phyloP scores from a whole-genome alignment of 257 asterid species.

The Solanum lignicaule region DNA sequence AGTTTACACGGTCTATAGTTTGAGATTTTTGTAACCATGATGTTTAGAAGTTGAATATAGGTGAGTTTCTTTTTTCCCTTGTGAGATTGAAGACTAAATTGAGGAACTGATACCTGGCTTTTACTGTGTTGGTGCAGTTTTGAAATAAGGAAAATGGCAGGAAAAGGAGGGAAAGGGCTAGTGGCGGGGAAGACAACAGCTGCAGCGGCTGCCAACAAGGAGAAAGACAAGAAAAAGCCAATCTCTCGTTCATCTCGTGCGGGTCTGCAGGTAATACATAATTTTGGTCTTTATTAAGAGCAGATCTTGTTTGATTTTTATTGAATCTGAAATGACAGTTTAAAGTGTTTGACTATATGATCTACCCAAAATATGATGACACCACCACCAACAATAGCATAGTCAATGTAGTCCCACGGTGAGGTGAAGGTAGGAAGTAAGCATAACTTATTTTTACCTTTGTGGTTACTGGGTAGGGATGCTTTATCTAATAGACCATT shows the following conservation, averaged over 20 bases:
- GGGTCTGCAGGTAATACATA: constrained; percentile 57
- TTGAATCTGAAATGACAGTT: background rate
- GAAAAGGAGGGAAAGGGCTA: constrained; percentile 96
- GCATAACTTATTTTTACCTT: too few species aligned
- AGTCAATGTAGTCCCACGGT: background rate
- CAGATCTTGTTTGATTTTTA: background rate
- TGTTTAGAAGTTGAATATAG: background rate
- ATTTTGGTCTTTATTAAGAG: background rate
- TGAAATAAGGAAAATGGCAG: constrained; percentile 47
- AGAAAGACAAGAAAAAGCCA: constrained; percentile 74
- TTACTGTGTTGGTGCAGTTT: background rate
- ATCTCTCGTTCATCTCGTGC: constrained; percentile 84
- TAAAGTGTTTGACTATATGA: background rate
- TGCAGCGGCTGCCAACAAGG: constrained; percentile 60
- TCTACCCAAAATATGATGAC: background rate
- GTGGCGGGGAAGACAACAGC: constrained; percentile 93
- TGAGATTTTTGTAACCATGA: background rate
- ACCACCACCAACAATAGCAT: background rate
- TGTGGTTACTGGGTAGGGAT: too few species aligned
- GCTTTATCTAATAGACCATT: too few species aligned
- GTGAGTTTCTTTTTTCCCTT: background rate
- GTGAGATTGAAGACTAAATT: background rate
- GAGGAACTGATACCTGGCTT: background rate
- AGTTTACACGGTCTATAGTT: background rate
- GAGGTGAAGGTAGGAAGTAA: background rate